Base-by-base conservation (phyloP, 371 early-diverging fungal species). In the Saksenaea oblongispora region DNA sequence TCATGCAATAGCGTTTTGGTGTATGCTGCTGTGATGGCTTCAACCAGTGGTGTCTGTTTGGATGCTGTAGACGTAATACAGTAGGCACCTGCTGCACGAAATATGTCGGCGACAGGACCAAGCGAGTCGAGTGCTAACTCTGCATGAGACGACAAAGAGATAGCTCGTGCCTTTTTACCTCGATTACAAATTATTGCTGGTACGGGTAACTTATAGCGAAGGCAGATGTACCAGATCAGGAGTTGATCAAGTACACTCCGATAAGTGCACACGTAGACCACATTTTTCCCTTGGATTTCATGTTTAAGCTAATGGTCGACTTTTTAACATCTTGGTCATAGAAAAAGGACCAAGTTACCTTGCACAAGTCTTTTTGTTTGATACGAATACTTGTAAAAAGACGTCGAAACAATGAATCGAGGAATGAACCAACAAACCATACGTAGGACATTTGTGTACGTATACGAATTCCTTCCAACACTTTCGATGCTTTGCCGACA, bases 131-230 rank as follows among this genome's bases (percentile, higher is more conserved):
- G 54, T 2, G 74, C 81, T 77, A 31, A 31, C 7, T 31, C 2
- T 7, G 7, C 4, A 4, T 31, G 31, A 59, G 28, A 51, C 4
- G 7, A 31, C 31, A 2, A 31, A 2, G 31, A 31, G 7, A 31
- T 31, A 31, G 4, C 31, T 31, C 7, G 2, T 31, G 31, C 7
- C 31, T 31, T 31, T 54, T 59, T 54, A 77, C 74, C 75, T 72
- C 79, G 79, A 61, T 82, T 79, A 44, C 79, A 82, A 0, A 74
- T 72, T 18, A 82, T 70, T 13, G 79, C 75, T n/a, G 83, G 83
- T n/a, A 82, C 68, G 3, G 83, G 83, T 15, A 82, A 53, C 42
- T 74, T 65, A 31, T 79, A 78, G 3, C 79, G 74, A 10, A 82
- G 54, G 54, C 75, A 77, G 9, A 79, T 69, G 27, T 82, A 82